Evolutionary conservation across 192 early-diverging fungal genomes (phyloP).

Genomic region (Obelidium mucronatum): DNA sequence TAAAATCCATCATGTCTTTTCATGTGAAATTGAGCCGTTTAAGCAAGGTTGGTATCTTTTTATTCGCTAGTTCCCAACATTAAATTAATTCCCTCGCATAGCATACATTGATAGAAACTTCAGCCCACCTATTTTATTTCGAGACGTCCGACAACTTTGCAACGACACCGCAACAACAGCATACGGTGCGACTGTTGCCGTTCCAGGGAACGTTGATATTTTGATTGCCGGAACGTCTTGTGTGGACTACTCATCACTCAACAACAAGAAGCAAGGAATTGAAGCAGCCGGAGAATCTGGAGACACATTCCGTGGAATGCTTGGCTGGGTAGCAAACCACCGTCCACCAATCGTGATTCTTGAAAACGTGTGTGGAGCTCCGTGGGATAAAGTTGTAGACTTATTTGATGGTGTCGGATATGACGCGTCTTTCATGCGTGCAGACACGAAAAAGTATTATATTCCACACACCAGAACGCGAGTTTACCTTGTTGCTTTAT

Average conservation of each 20-base stretch:
- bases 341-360: slow-evolving; percentile 52
- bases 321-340: slow-evolving; percentile 47
- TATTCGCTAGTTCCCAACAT: not conserved
- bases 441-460: slow-evolving; percentile 57
- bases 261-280: slow-evolving; percentile 53
- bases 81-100: not conserved
- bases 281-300: slow-evolving; percentile 52
- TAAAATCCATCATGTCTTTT: slow-evolving; percentile 53
- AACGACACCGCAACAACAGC: slow-evolving; percentile 47
- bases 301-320: slow-evolving; percentile 54
- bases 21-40: slow-evolving; percentile 59
- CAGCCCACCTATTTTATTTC: slow-evolving; percentile 53
- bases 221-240: slow-evolving; percentile 58
- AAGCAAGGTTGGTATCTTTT: slow-evolving; percentile 41
- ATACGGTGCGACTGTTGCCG: slow-evolving; percentile 45
- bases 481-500: slow-evolving; percentile 51
- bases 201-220: slow-evolving; percentile 52
- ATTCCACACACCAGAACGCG: slow-evolving; percentile 58
- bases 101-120: slow-evolving; percentile 62
- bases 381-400: slow-evolving; percentile 43
- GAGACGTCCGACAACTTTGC: slow-evolving; percentile 53
- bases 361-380: slow-evolving; percentile 53
- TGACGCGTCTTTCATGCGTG: slow-evolving; percentile 17
- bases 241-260: slow-evolving; percentile 56
- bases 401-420: slow-evolving; percentile 42